Percentiles rank a stretch among this genome's conserved stretches.
Conservation (phyloP, 495 filamentous ascomycete genomes). For the Hapsidospora chrysogenum region DNA sequence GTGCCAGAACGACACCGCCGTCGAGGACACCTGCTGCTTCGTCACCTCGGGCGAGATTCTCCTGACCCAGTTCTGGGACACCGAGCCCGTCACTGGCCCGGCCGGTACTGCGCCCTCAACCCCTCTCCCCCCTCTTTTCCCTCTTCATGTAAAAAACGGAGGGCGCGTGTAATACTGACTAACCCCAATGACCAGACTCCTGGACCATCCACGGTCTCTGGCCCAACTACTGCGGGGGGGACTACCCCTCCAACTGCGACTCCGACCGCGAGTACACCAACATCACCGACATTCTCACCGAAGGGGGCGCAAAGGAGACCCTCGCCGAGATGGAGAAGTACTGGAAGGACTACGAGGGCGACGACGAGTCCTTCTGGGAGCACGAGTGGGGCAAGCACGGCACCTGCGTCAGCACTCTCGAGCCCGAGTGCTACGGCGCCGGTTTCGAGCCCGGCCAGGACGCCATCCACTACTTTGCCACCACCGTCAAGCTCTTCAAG, state of each 20-base stretch:
- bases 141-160: too few species aligned
- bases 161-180: too few species aligned
- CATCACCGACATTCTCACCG: constrained; percentile 30
- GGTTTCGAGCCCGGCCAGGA: constrained; percentile 37
- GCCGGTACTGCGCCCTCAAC: too few species aligned
- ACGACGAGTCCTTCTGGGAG: constrained; percentile 53
- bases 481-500: constrained; percentile 40
- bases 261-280: constrained; percentile 43
- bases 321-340: constrained; percentile 55
- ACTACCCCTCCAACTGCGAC: constrained; percentile 54
- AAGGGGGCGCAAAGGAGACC: constrained; percentile 13
- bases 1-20: too few species aligned
- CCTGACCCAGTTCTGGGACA: constrained; percentile 77
- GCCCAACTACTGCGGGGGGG: constrained; percentile 69
- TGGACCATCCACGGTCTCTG: constrained; percentile 82
- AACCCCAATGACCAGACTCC: constrained; percentile 26
- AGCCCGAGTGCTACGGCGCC: constrained; percentile 47
- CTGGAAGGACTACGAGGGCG: constrained; percentile 41
- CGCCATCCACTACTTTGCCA: constrained; percentile 36
- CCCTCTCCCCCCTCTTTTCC: too few species aligned
- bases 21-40: too few species aligned
- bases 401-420: constrained; percentile 47
- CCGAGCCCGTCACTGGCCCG: constrained; percentile 49
- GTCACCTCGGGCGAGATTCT: constrained; percentile 61
- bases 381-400: constrained; percentile 79